Base-by-base conservation (phyloP, 2,329 filamentous ascomycete genomes). In the Stylonectria norvegica region DNA sequence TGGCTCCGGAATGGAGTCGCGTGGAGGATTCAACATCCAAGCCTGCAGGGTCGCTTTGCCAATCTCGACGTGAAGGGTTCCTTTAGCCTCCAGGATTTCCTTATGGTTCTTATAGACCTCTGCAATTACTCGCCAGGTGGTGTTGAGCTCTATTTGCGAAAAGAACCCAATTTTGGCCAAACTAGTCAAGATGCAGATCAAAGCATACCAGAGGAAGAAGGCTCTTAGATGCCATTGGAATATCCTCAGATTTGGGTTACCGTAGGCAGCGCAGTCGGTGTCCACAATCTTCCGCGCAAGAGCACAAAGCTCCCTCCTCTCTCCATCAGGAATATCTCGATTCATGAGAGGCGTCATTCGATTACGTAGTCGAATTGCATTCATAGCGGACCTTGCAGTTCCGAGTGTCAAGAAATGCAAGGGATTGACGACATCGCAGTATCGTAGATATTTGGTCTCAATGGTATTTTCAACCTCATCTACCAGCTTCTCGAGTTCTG, bases 371-470 rank as follows among this genome's bases (percentile, higher is more conserved):
- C 50, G 50, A 42, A 60, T 58, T 17, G 49, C 50, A 4, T 49
- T 56, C 16, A 59, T 52, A 2, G 54, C 59, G 0, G 54, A 54
- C 17, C 60, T 45, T 4, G 51, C 59, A 11, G 58, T 34, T 29
- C 49, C 48, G 16, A 58, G 46, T 9, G 57, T 56, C 19, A 63
- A 31, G 52, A 53, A 39, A 36, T 72, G 68, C 1, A 69, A 39
- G 0, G 67, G 67, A n/a, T 64, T 58, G 10, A 65, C 45, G 2
- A 69, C 56, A 37, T 73, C 68, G 50, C 67, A 71, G 45, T 71
- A 70, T 4, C 68, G 60, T 7, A 72, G 53, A 36, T 63, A 71
- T 7, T 64, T 68, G 23, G 60, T 55, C 38, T 72, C 69, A 16
- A 72, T 50, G 4, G 51, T 54, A 2, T 52, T 52, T 40, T 75